Percentiles rank a stretch among this genome's conserved stretches.
phyloP scores from a whole-genome alignment of 306 rosid species.

The Pterocarpus santalinus region DNA sequence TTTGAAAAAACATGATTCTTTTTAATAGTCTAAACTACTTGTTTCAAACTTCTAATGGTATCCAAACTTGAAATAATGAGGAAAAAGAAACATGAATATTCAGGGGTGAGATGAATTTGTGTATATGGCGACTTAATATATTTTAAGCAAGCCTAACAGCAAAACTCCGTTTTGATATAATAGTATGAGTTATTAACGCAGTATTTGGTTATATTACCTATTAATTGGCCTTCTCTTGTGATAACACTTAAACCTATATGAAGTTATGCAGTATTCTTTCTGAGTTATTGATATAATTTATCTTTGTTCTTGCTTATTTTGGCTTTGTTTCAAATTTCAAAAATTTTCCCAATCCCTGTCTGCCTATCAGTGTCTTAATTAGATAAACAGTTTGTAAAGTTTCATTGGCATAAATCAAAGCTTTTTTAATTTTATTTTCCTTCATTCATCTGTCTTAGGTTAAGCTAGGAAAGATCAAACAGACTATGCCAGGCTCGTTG shows the following conservation, averaged over 20 bases:
- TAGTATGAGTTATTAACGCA: constrained; percentile 13
- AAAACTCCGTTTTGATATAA: neutral
- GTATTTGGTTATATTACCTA: neutral
- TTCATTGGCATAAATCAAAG: neutral
- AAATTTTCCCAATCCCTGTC: neutral
- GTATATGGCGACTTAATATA: neutral
- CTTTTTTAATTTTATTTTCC: neutral
- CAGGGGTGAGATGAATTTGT: neutral
- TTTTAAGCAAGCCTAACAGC: neutral
- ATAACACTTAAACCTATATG: neutral
- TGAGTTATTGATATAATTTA: neutral
- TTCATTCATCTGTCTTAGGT: constrained; percentile 19
- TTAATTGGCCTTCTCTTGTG: constrained; percentile 15
- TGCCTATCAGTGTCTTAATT: neutral
- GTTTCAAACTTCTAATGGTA: constrained; percentile 20
- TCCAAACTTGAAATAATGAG: constrained; percentile 12
- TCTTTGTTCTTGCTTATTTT: neutral
- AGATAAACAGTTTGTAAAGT: constrained; percentile 23
- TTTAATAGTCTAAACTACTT: constrained; percentile 18
- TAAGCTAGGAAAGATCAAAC: constrained; percentile 15
- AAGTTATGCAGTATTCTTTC: constrained; percentile 1
- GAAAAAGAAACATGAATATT: constrained; percentile 6
- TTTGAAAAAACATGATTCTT: neutral
- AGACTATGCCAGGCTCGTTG: neutral
- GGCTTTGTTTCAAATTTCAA: constrained; percentile 20